phyloP scores from a whole-genome alignment of 768 basidiomycete genomes.

The Paxillus rubicundulus region DNA sequence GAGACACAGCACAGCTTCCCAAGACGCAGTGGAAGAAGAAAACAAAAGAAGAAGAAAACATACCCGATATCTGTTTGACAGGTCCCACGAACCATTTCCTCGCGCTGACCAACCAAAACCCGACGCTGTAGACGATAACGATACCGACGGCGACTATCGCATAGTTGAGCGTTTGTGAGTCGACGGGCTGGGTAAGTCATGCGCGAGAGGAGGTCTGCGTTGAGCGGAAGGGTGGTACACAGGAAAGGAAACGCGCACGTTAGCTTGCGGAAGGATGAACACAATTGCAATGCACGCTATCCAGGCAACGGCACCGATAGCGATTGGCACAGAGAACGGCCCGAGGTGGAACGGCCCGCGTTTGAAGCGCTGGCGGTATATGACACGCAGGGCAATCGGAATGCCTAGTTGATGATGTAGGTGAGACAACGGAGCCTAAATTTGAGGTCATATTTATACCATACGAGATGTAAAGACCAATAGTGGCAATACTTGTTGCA shows the following conservation, averaged over 20 bases:
- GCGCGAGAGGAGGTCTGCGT: background rate
- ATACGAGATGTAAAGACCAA: constrained; percentile 76
- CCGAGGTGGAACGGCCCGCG: constrained; percentile 76
- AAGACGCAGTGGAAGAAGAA: background rate
- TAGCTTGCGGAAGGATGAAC: constrained; percentile 70
- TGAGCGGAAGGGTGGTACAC: background rate
- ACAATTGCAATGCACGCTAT: constrained; percentile 70
- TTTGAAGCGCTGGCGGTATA: constrained; percentile 56
- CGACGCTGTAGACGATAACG: constrained; percentile 60
- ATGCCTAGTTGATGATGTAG: constrained; percentile 40
- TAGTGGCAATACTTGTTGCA: constrained; percentile 61
- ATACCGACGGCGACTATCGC: constrained; percentile 74
- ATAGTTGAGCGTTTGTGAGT: constrained; percentile 73
- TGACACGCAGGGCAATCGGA: constrained; percentile 65
- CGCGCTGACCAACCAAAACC: constrained; percentile 69
- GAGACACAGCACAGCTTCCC: background rate
- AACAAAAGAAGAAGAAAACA: too few species aligned
- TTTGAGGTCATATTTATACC: constrained; percentile 33
- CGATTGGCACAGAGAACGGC: constrained; percentile 56
- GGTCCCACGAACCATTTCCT: constrained; percentile 74
- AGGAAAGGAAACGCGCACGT: constrained; percentile 36
- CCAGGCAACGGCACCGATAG: constrained; percentile 59
- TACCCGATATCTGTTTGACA: constrained; percentile 60
- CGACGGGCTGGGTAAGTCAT: constrained; percentile 47
- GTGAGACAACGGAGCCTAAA: too few species aligned